Conservation (phyloP, 805 yeast genomes). For the Barnettozyma vustinii region DNA sequence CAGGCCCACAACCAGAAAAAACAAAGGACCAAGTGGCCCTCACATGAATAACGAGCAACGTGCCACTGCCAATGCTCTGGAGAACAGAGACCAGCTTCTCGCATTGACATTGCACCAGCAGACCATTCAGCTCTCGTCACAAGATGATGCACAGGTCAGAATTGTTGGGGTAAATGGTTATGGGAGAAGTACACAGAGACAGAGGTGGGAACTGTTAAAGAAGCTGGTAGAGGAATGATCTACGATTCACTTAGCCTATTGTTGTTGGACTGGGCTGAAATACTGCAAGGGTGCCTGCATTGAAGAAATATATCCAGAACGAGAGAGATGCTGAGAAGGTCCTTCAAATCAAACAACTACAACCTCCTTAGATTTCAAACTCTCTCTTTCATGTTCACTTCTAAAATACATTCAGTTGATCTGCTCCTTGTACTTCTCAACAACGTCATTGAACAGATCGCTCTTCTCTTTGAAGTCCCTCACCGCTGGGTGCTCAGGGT, state of each 20-base stretch:
- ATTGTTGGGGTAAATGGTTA: background rate
- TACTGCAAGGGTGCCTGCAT: too few relatives aligned
- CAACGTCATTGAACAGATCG: conserved; percentile 62
- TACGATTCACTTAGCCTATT: too few relatives aligned
- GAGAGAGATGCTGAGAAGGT: too few relatives aligned
- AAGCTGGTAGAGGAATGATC: background rate
- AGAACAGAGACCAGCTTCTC: conserved; percentile 5
- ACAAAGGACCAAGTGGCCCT: background rate
- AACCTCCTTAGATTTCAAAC: too few relatives aligned
- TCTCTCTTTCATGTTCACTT: too few relatives aligned
- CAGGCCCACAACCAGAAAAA: background rate
- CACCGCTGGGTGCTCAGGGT: conserved; percentile 54
- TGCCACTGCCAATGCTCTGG: conserved; percentile 1
- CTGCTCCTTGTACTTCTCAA: conserved; percentile 45
- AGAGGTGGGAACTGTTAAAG: background rate
- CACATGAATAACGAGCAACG: background rate
- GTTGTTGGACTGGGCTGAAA: too few relatives aligned
- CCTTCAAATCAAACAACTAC: too few relatives aligned
- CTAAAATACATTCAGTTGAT: conserved; percentile 2
- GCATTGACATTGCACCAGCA: conserved; percentile 1
- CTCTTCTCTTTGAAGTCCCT: conserved; percentile 57
- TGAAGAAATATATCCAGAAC: too few relatives aligned
- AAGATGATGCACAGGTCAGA: background rate
- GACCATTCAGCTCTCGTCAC: background rate
- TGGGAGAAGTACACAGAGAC: conserved; percentile 2